Conservation (phyloP, 352 stramenopile species). For the Elongisporangium undulatum region DNA sequence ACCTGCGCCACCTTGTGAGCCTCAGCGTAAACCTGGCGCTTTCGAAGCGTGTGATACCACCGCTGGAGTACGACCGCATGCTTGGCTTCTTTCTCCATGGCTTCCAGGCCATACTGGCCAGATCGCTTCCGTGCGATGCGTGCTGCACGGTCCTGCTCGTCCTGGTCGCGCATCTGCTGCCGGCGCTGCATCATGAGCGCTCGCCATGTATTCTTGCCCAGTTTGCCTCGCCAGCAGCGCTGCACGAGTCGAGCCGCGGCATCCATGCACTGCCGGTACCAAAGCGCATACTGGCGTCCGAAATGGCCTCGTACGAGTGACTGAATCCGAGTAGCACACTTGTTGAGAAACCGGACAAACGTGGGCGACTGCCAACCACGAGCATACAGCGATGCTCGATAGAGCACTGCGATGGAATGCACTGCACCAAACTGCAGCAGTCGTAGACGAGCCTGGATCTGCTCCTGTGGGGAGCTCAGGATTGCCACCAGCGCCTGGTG, state of each 20-base stretch:
- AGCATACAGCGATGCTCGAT: slow-evolving; percentile 33
- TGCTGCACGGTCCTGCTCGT: slow-evolving; percentile 55
- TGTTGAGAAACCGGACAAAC: slow-evolving; percentile 32
- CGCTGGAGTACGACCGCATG: slow-evolving; percentile 49
- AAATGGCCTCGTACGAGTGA: slow-evolving; percentile 49
- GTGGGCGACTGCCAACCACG: slow-evolving; percentile 63
- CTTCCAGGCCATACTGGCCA: slow-evolving; percentile 49
- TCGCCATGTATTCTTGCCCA: slow-evolving; percentile 54
- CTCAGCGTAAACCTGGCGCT: slow-evolving; percentile 53
- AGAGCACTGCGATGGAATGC: slow-evolving; percentile 38
- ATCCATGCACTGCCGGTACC: slow-evolving; percentile 24
- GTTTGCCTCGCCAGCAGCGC: slow-evolving; percentile 56
- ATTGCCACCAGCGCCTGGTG: slow-evolving; percentile 22
- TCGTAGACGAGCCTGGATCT: slow-evolving; percentile 6
- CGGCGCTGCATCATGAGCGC: slow-evolving; percentile 34
- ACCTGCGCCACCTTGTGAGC: slow-evolving; percentile 13
- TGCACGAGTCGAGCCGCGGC: slow-evolving; percentile 34
- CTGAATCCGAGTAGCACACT: slow-evolving; percentile 50
- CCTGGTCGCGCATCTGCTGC: slow-evolving; percentile 35
- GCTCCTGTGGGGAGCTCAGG: slow-evolving; percentile 14
- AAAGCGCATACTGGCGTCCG: slow-evolving; percentile 22
- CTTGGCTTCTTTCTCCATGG: slow-evolving; percentile 26
- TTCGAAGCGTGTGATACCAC: slow-evolving; percentile 55
- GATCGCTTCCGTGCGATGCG: slow-evolving; percentile 58
- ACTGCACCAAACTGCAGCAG: slow-evolving; percentile 59